These are phyloP conservation scores for Leccinum subrobustum DNA, from an alignment of 1,284 basidiomycete species.

Conservation along the genomic window DNA sequence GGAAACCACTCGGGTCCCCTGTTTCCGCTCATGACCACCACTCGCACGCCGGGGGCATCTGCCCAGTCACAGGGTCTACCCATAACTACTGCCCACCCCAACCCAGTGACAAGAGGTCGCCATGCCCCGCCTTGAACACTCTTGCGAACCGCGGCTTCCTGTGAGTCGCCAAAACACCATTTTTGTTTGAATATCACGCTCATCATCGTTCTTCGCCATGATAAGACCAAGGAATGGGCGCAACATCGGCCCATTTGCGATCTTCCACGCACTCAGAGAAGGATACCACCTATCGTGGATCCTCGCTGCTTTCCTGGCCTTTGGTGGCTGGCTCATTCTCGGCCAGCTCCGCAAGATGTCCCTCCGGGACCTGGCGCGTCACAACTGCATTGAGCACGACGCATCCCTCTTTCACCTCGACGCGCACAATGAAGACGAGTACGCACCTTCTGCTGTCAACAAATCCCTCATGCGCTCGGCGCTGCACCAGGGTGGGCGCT, in stretches of 20 bases:
- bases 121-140: constrained; percentile 49
- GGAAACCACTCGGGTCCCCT: constrained; percentile 10
- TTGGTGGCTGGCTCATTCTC: constrained; percentile 31
- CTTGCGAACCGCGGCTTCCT: constrained; percentile 48
- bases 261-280: constrained; percentile 32
- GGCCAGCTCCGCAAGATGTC: constrained; percentile 30
- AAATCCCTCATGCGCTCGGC: constrained; percentile 25
- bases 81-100: constrained; percentile 30
- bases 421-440: constrained; percentile 25
- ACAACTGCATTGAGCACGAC: constrained; percentile 39
- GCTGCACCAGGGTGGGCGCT: constrained; percentile 22
- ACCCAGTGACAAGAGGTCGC: constrained; percentile 37
- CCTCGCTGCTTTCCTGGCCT: constrained; percentile 34
- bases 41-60: constrained; percentile 19
- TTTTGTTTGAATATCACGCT: background rate
- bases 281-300: constrained; percentile 38
- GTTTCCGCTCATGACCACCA: constrained; percentile 25
- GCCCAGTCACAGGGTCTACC: constrained; percentile 20
- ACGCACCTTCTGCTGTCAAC: constrained; percentile 30
- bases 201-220: background rate
- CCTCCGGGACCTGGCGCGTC: constrained; percentile 42
- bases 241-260: constrained; percentile 27
- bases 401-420: constrained; percentile 41
- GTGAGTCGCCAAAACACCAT: constrained; percentile 23
- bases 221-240: constrained; percentile 37